Evolutionary conservation across 345 rosid genomes (phyloP).

Genomic region (Laguncularia racemosa): DNA sequence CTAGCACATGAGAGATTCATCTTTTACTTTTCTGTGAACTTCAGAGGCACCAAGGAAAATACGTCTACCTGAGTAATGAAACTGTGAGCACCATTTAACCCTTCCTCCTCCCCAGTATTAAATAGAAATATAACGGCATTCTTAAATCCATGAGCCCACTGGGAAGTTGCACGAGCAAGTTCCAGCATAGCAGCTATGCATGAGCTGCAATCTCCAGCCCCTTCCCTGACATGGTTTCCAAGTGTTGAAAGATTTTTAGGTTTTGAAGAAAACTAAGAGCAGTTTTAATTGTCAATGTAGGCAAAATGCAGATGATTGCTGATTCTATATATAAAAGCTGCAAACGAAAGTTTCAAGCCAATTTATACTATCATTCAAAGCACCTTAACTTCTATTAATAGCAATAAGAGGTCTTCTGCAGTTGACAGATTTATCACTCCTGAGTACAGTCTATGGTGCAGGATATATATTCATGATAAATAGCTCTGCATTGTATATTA

Average conservation of each 20-base stretch:
- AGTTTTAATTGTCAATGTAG: not conserved
- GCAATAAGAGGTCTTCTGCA: too few species aligned
- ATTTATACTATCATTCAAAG: too few species aligned
- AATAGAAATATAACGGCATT: slow-evolving; percentile 77
- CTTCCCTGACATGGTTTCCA: slow-evolving; percentile 52
- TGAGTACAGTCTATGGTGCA: too few species aligned
- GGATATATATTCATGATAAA: too few species aligned
- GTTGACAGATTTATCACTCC: too few species aligned
- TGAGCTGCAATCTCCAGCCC: slow-evolving; percentile 98
- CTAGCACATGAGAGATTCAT: too few species aligned
- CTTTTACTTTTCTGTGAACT: slow-evolving; percentile 7
- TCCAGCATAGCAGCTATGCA: slow-evolving; percentile 95
- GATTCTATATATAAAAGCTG: too few species aligned
- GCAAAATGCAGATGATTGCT: too few species aligned
- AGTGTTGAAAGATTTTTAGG: not conserved
- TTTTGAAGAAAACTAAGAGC: too few species aligned
- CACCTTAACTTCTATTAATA: too few species aligned
- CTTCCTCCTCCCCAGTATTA: slow-evolving; percentile 96
- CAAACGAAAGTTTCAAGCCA: too few species aligned
- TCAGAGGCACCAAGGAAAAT: slow-evolving; percentile 1
- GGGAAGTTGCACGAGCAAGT: slow-evolving; percentile 89
- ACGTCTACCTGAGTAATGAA: slow-evolving; percentile 81
- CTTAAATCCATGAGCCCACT: slow-evolving; percentile 93
- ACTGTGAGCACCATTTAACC: slow-evolving; percentile 97
- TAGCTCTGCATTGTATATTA: too few species aligned